These are phyloP conservation scores for Polygonum aviculare DNA, from an alignment of 148 eudicot genomes.

Conservation along the genomic window DNA sequence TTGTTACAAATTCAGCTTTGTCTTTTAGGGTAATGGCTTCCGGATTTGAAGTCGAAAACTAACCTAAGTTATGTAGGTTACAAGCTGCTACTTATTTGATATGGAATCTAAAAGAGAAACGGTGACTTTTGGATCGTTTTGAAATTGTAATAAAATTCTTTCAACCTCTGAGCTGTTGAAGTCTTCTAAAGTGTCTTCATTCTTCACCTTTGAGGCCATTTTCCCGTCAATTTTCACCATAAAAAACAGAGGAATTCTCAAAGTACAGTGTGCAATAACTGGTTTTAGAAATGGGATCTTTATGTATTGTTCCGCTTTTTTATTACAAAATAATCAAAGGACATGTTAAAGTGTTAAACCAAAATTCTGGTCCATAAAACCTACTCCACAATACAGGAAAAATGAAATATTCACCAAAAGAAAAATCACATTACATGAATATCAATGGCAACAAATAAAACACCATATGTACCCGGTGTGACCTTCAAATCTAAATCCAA, in stretches of 20 bases:
- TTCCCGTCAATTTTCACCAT: not conserved
- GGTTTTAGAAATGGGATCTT: too few species aligned
- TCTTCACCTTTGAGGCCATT: not conserved
- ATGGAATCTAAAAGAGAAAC: not conserved
- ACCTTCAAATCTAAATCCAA: not conserved
- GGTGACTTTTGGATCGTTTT: not conserved
- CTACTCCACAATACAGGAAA: not conserved
- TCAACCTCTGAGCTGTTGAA: not conserved
- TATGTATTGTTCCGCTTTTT: too few species aligned
- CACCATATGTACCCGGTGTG: not conserved
- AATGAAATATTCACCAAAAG: not conserved
- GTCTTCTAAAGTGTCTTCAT: not conserved
- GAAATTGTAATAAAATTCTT: slow-evolving; percentile 4
- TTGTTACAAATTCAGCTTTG: slow-evolving; percentile 6
- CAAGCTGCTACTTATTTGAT: not conserved
- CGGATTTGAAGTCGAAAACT: not conserved
- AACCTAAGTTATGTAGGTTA: not conserved
- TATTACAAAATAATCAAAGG: not conserved
- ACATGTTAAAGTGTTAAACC: not conserved
- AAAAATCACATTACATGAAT: not conserved
- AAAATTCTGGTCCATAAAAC: not conserved
- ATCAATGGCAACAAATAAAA: not conserved
- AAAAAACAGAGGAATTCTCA: not conserved
- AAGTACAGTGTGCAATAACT: not conserved
- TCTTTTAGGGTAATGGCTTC: not conserved